These are phyloP conservation scores for Solanum medicagineum DNA, from an alignment of 257 asterid species.

Conservation along the genomic window DNA sequence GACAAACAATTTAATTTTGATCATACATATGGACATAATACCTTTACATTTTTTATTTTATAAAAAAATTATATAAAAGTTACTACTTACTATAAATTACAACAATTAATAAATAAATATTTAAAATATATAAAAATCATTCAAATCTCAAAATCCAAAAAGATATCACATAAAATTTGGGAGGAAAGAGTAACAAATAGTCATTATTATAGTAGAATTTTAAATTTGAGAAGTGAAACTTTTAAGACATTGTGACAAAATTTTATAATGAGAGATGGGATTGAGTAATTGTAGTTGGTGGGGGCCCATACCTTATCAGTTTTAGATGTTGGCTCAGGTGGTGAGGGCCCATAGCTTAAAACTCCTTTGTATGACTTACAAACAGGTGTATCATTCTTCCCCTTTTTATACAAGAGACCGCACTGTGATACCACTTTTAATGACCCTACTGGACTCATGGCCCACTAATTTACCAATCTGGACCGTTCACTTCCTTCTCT, in stretches of 20 bases:
- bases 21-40: too few species aligned
- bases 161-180: too few species aligned
- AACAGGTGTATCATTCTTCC: conserved; percentile 23
- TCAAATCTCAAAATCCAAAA: too few species aligned
- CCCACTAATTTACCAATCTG: conserved; percentile 27
- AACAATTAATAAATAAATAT: too few species aligned
- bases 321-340: conserved; percentile 72
- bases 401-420: neutral
- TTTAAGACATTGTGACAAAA: neutral
- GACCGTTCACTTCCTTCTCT: conserved; percentile 19
- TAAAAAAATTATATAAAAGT: too few species aligned
- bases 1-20: too few species aligned
- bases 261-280: conserved; percentile 24
- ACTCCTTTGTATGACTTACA: neutral
- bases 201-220: too few species aligned
- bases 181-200: too few species aligned
- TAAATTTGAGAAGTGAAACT: too few species aligned
- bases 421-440: conserved; percentile 34
- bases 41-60: too few species aligned
- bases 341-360: conserved; percentile 40
- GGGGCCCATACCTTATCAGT: conserved; percentile 77
- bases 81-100: too few species aligned
- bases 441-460: conserved; percentile 26
- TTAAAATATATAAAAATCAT: too few species aligned
- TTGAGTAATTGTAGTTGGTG: conserved; percentile 26